Evolutionary conservation across 2,329 filamentous ascomycete genomes (phyloP).

Genomic region (Dactylellina sp.): DNA sequence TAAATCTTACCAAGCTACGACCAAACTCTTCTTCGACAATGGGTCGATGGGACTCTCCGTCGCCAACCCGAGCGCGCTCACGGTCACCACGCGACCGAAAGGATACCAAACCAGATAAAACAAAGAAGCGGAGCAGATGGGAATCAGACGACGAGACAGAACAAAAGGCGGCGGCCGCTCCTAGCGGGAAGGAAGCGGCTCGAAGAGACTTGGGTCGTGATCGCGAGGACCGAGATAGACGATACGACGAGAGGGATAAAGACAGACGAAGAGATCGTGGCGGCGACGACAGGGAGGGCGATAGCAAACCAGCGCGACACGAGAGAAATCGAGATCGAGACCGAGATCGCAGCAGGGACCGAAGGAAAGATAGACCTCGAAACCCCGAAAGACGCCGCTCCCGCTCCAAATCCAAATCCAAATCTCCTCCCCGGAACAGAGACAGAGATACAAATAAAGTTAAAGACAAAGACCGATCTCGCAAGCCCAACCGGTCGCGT

Average conservation of each 20-base stretch:
- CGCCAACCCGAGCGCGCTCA: slow-evolving; percentile 42
- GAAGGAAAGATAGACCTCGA: slow-evolving; percentile 2
- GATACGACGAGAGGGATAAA: slow-evolving; percentile 60
- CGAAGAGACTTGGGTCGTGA: slow-evolving; percentile 26
- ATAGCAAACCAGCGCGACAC: slow-evolving; percentile 12
- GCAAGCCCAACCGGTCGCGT: no score
- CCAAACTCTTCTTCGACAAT: slow-evolving; percentile 11
- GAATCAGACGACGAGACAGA: slow-evolving; percentile 13
- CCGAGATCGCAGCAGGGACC: slow-evolving; percentile 57
- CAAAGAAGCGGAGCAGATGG: slow-evolving; percentile 23
- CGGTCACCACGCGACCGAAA: slow-evolving; percentile 43
- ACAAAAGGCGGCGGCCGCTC: slow-evolving; percentile 58
- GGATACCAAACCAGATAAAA: slow-evolving; percentile 18
- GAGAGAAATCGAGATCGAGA: slow-evolving; percentile 37
- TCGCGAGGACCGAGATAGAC: slow-evolving; percentile 59
- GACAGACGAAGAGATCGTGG: slow-evolving; percentile 61
- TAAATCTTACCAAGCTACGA: neutral
- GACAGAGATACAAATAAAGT: slow-evolving; percentile 10
- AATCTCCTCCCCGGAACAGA: neutral
- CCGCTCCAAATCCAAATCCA: slow-evolving; percentile 1
- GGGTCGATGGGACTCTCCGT: slow-evolving; percentile 51
- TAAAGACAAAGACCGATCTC: neutral
- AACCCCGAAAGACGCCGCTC: slow-evolving; percentile 11
- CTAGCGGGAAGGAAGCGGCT: slow-evolving; percentile 52
- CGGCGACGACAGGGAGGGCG: slow-evolving; percentile 58